Evolutionary conservation across 2,329 filamentous ascomycete genomes (phyloP).

Genomic region (Whalleya microplaca): DNA sequence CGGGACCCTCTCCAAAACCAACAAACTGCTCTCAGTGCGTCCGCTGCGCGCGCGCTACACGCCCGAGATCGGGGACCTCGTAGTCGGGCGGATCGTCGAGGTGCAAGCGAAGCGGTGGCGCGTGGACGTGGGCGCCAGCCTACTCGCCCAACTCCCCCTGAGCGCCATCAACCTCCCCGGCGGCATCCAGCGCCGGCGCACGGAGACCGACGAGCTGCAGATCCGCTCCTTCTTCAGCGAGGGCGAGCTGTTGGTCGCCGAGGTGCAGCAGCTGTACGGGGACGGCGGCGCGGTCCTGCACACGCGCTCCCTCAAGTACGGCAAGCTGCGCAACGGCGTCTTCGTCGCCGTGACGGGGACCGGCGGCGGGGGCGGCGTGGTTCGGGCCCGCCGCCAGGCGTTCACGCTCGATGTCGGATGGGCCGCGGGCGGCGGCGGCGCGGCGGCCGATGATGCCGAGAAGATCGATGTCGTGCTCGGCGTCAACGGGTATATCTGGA

Average conservation of each 20-base stretch:
- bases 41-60: conserved; percentile 91
- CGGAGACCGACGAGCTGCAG: conserved; percentile 94
- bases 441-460: conserved; percentile 49
- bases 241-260: conserved; percentile 89
- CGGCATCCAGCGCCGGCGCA: conserved; percentile 87
- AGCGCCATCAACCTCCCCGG: conserved; percentile 93
- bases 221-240: conserved; percentile 97
- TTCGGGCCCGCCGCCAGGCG: conserved; percentile 81
- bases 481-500: conserved; percentile 97
- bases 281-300: conserved; percentile 89
- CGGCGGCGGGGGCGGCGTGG: conserved; percentile 84
- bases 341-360: conserved; percentile 83
- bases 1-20: conserved; percentile 88
- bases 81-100: conserved; percentile 90
- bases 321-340: conserved; percentile 90
- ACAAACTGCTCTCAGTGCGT: conserved; percentile 92
- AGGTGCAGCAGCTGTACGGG: conserved; percentile 86
- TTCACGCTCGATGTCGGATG: conserved; percentile 71
- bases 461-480: conserved; percentile 86
- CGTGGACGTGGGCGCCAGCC: conserved; percentile 87
- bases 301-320: conserved; percentile 89
- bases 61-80: conserved; percentile 93
- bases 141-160: conserved; percentile 83
- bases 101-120: conserved; percentile 95
- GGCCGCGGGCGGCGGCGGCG: conserved; percentile 35